A percentile compares a stretch with the other conserved stretches of the same genome.
These are phyloP conservation scores for Podochytrium sp. DNA, from an alignment of 192 early-diverging fungal genomes.

Conservation along the genomic window DNA sequence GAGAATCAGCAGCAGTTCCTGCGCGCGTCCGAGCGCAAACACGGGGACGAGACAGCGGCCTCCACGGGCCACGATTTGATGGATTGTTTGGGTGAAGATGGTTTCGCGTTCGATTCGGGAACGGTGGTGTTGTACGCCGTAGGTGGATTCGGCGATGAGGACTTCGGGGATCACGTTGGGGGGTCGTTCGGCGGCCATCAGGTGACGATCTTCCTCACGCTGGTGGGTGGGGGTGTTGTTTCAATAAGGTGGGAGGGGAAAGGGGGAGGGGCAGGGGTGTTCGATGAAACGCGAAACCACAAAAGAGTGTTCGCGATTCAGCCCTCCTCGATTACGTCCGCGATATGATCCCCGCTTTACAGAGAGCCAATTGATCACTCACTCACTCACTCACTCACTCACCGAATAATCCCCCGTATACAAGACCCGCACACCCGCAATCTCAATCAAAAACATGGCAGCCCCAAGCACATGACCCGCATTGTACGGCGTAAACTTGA, in stretches of 20 bases:
- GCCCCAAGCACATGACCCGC: slow-evolving; percentile 98
- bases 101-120: slow-evolving; percentile 91
- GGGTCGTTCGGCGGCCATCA: slow-evolving; percentile 95
- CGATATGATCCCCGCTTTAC: too few relatives aligned
- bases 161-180: slow-evolving; percentile 81
- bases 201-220: slow-evolving; percentile 97
- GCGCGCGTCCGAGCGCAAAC: slow-evolving; percentile 95
- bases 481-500: slow-evolving; percentile 81
- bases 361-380: too few relatives aligned
- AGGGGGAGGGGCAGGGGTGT: not conserved
- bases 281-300: too few relatives aligned
- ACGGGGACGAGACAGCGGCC: slow-evolving; percentile 95
- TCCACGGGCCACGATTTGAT: slow-evolving; percentile 61
- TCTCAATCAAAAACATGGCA: slow-evolving; percentile 86
- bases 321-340: too few relatives aligned
- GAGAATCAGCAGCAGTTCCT: slow-evolving; percentile 94
- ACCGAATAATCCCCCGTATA: slow-evolving; percentile 98
- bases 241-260: not conserved
- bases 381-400: not conserved
- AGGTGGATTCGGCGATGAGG: slow-evolving; percentile 94
- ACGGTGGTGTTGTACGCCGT: slow-evolving; percentile 95
- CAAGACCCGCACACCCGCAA: slow-evolving; percentile 81
- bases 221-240: too few relatives aligned
- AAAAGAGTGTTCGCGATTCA: too few relatives aligned
- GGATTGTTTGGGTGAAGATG: slow-evolving; percentile 77